These are phyloP conservation scores for Candida maris DNA, from an alignment of 805 yeast species.

Conservation along the genomic window DNA sequence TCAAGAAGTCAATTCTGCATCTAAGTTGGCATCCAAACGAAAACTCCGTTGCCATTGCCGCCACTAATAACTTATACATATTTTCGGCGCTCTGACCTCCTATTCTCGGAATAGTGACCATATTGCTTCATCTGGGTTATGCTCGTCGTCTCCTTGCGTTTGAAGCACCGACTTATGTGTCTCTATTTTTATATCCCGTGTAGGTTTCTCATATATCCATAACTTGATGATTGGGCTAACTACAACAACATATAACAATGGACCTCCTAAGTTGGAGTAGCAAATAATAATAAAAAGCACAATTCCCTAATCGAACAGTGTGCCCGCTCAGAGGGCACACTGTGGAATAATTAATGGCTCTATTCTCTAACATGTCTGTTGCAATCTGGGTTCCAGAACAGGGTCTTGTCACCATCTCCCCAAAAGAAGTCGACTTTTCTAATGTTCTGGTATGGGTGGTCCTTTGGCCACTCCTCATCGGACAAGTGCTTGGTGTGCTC, in stretches of 20 bases:
- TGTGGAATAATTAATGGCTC: neutral
- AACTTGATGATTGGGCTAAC: too few relatives aligned
- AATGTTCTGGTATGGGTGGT: slow-evolving; percentile 87
- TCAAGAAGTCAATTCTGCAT: slow-evolving; percentile 90
- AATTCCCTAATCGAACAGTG: too few relatives aligned
- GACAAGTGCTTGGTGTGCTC: slow-evolving; percentile 66
- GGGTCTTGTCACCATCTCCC: slow-evolving; percentile 98
- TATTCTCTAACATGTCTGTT: slow-evolving; percentile 70
- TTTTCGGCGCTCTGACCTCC: slow-evolving; percentile 65
- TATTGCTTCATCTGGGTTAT: too few relatives aligned
- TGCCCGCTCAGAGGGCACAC: too few relatives aligned
- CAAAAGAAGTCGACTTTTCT: slow-evolving; percentile 89
- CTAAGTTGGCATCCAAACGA: slow-evolving; percentile 98
- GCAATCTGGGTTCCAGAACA: slow-evolving; percentile 91
- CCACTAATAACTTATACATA: slow-evolving; percentile 89
- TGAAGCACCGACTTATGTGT: too few relatives aligned
- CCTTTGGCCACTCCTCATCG: slow-evolving; percentile 91
- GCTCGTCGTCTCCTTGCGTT: too few relatives aligned
- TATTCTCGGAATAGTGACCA: too few relatives aligned
- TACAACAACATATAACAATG: too few relatives aligned
- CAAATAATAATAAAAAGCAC: too few relatives aligned
- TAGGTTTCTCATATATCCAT: too few relatives aligned
- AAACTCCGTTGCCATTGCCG: slow-evolving; percentile 95
- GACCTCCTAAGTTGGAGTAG: too few relatives aligned
- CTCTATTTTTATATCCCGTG: too few relatives aligned